Conservation (phyloP, 2,329 filamentous ascomycete species). For the Dactylellina drechsleri region DNA sequence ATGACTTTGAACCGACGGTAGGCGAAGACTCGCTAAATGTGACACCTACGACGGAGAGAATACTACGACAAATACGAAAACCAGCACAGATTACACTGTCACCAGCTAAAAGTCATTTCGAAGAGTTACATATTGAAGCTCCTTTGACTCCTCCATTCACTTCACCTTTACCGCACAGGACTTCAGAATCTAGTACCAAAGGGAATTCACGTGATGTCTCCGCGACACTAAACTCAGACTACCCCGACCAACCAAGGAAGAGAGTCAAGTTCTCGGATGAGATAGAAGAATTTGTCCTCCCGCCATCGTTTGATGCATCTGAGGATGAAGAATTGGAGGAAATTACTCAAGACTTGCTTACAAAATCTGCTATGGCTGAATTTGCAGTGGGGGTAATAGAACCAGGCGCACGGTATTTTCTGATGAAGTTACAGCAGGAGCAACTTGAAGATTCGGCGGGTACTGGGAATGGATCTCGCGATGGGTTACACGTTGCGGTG, state of each 20-base stretch:
- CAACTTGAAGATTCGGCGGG: slow-evolving; percentile 48
- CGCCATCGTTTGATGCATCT: slow-evolving; percentile 40
- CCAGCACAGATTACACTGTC: slow-evolving; percentile 19
- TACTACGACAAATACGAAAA: slow-evolving; percentile 6
- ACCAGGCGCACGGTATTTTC: slow-evolving; percentile 39
- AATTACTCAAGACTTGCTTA: slow-evolving; percentile 8
- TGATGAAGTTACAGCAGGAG: slow-evolving; percentile 43
- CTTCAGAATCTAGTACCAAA: background rate
- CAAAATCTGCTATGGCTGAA: slow-evolving; percentile 29
- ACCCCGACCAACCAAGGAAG: background rate
- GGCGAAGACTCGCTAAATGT: slow-evolving; percentile 1
- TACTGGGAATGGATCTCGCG: background rate
- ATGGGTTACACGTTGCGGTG: slow-evolving; percentile 23
- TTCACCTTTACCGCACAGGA: background rate
- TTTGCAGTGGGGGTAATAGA: slow-evolving; percentile 40
- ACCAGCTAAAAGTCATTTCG: slow-evolving; percentile 1
- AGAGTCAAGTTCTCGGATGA: slow-evolving; percentile 26
- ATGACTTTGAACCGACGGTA: background rate
- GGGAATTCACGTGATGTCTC: no score
- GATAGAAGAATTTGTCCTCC: slow-evolving; percentile 33
- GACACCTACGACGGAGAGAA: background rate
- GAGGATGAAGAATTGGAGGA: slow-evolving; percentile 12
- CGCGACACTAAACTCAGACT: background rate
- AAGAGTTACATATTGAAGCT: slow-evolving; percentile 17
- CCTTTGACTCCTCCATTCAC: slow-evolving; percentile 37